These are phyloP conservation scores for Aleurites moluccanus DNA, from an alignment of 441 rosid genomes.

Conservation along the genomic window DNA sequence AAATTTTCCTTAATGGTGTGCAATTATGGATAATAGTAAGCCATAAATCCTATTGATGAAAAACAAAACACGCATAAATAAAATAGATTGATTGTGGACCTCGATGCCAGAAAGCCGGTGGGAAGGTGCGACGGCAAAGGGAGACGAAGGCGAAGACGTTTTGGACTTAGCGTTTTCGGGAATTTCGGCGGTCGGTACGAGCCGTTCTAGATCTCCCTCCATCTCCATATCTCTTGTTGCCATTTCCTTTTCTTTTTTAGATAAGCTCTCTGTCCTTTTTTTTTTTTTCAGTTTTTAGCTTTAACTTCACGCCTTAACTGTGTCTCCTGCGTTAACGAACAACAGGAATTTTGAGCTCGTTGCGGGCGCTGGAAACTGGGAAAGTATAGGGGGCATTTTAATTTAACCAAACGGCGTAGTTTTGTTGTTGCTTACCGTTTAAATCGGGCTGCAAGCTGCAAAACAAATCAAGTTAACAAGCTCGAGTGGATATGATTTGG, in stretches of 20 bases:
- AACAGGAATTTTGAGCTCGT: neutral
- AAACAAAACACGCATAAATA: neutral
- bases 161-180: constrained; percentile 3
- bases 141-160: constrained; percentile 11
- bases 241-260: neutral
- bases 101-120: constrained; percentile 8
- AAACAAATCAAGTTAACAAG: no score
- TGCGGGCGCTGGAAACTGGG: neutral
- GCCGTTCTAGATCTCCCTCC: constrained; percentile 1
- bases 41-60: neutral
- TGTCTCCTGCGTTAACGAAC: neutral
- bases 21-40: neutral
- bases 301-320: neutral
- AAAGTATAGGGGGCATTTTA: neutral
- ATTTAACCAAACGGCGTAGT: neutral
- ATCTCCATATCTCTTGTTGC: constrained; percentile 12
- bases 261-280: no score
- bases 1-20: neutral
- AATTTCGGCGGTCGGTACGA: constrained; percentile 2
- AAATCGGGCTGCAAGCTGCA: no score
- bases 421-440: neutral
- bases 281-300: neutral
- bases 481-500: neutral
- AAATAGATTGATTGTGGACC: neutral
- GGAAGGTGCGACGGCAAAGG: neutral